Base-by-base conservation (phyloP, 2,329 filamentous ascomycete species). In the Colletotrichum destructivum region DNA sequence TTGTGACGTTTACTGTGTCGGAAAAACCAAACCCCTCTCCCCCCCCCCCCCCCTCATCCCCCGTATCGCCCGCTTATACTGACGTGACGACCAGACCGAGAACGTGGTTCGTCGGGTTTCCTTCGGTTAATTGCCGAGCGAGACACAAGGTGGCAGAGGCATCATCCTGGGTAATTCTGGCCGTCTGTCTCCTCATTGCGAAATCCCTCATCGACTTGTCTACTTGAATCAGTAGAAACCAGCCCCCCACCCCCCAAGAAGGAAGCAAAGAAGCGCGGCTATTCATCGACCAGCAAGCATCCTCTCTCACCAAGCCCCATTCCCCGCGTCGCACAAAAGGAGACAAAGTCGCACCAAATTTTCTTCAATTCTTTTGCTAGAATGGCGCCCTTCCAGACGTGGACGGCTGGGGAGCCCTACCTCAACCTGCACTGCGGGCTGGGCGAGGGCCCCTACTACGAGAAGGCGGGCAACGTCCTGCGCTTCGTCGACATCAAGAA, bases 401-500 rank as follows among this genome's bases (percentile, higher is more conserved):
- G 88, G 88, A 82, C 82, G 66, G 84, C 87, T 73, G 83, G 79
- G 55, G 79, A 86, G 80, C 87, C 88, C 8, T 90, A 88, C 82
- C 85, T 95, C 73, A 84, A 91, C 75, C 82, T 89, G 66, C 87
- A 89, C 75, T 94, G 92, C 82, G 85, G 83, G 16, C 87, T 95
- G 40, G 92, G 91, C 74, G 93, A 96, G 81, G 93, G 89, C 0
- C 93, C 93, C 1, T 94, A 90, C 83, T 94, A 91, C 83, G 92
- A 95, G 80, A 84, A 87, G 70, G 83, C 83, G 26, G 90, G 88
- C 62, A 88, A 93, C 80, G 87, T 85, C 57, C 84, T 96, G 70
- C 92, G 93, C 74, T 95, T 94, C 80, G 90, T 95, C 73, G 95
- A 98, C 82, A 95, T 98, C 82, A 92, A 92, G 81, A 90, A 92